Evolutionary conservation across 805 yeast species (phyloP).

Genomic region (Yarrowia alimentaria): DNA sequence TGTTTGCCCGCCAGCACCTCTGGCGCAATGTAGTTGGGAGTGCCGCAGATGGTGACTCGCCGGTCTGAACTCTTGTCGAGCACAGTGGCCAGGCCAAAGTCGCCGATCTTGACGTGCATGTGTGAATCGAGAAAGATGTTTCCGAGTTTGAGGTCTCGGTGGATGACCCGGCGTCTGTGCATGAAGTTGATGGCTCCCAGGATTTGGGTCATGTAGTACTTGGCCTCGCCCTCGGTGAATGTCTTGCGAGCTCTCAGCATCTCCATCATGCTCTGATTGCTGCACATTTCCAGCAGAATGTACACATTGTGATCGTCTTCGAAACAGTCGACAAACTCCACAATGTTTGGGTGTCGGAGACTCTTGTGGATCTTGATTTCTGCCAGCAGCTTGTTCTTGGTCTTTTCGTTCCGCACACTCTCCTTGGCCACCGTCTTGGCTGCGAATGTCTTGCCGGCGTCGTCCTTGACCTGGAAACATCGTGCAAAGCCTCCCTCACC

Average conservation of each 20-base stretch:
- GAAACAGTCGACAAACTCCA: slow-evolving; percentile 91
- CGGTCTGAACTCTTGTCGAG: slow-evolving; percentile 67
- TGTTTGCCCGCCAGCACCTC: slow-evolving; percentile 86
- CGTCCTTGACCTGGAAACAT: slow-evolving; percentile 94
- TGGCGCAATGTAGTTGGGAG: slow-evolving; percentile 98
- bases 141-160: slow-evolving; percentile 93
- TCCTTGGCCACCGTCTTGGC: slow-evolving; percentile 98
- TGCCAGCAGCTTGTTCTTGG: slow-evolving; percentile 71
- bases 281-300: slow-evolving; percentile 89
- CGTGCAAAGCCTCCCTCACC: slow-evolving; percentile 99
- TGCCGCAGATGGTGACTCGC: slow-evolving; percentile 94
- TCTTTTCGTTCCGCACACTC: slow-evolving; percentile 85
- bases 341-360: slow-evolving; percentile 84
- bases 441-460: slow-evolving; percentile 81
- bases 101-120: slow-evolving; percentile 95
- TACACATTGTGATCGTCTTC: slow-evolving; percentile 95
- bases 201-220: slow-evolving; percentile 85
- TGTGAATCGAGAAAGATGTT: slow-evolving; percentile 91
- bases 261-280: slow-evolving; percentile 93
- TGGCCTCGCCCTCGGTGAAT: slow-evolving; percentile 88
- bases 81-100: slow-evolving; percentile 97
- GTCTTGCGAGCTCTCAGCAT: slow-evolving; percentile 77
- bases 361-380: slow-evolving; percentile 94
- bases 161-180: slow-evolving; percentile 89
- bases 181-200: slow-evolving; percentile 91